These are phyloP conservation scores for Aethionema arabicum DNA, from an alignment of 345 rosid species.

Conservation along the genomic window DNA sequence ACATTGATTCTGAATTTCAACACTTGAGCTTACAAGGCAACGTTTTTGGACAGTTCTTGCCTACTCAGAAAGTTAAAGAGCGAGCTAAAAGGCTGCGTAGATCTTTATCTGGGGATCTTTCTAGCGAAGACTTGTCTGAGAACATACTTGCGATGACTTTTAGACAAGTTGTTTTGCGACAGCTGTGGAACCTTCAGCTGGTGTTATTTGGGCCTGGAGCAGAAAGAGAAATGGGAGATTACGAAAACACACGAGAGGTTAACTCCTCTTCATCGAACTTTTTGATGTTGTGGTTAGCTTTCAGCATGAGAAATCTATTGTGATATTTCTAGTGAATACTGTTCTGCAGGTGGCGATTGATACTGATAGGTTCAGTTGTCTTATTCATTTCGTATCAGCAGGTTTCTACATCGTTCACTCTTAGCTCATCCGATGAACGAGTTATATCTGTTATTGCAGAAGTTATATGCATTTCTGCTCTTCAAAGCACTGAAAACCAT, in stretches of 20 bases:
- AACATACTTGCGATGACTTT: slow-evolving; percentile 90
- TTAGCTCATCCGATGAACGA: slow-evolving; percentile 62
- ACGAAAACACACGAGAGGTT: slow-evolving; percentile 79
- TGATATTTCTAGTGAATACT: slow-evolving; percentile 41
- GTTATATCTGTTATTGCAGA: slow-evolving; percentile 73
- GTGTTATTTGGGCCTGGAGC: slow-evolving; percentile 67
- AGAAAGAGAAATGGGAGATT: slow-evolving; percentile 64
- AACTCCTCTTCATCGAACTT: slow-evolving; percentile 22
- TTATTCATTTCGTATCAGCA: slow-evolving; percentile 63
- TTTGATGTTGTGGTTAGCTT: neutral
- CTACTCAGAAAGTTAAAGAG: slow-evolving; percentile 72
- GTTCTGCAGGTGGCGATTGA: slow-evolving; percentile 45
- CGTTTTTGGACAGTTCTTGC: slow-evolving; percentile 61
- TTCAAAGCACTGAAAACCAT: slow-evolving; percentile 58
- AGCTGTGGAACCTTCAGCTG: slow-evolving; percentile 75
- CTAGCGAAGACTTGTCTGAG: slow-evolving; percentile 41
- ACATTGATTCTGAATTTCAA: slow-evolving; percentile 15
- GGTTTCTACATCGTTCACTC: slow-evolving; percentile 60
- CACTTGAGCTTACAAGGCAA: slow-evolving; percentile 9
- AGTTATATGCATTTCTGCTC: slow-evolving; percentile 59
- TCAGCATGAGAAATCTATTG: slow-evolving; percentile 15
- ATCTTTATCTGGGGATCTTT: slow-evolving; percentile 48
- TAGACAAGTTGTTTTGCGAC: slow-evolving; percentile 76
- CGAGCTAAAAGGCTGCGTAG: slow-evolving; percentile 56
- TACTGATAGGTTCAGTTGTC: slow-evolving; percentile 65